phyloP scores from a whole-genome alignment of 768 basidiomycete species.

The Albatrellus ellisii region DNA sequence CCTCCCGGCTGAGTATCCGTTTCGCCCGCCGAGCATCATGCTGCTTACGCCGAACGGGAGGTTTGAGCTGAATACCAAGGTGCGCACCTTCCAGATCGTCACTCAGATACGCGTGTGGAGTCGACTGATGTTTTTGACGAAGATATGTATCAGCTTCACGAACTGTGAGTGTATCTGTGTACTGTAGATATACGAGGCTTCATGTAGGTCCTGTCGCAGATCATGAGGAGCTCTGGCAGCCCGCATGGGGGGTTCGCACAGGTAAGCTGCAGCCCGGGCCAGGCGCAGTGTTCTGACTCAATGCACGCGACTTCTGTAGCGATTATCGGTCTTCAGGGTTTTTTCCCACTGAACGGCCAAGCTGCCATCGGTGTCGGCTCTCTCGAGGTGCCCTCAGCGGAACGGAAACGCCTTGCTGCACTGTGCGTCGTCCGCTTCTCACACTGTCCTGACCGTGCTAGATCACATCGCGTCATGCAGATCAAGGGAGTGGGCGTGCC shows the following conservation, averaged over 20 bases:
- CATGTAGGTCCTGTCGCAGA: conserved; percentile 31
- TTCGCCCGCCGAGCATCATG: conserved; percentile 91
- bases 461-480: conserved; percentile 23
- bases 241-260: conserved; percentile 95
- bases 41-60: conserved; percentile 95
- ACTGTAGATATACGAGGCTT: conserved; percentile 1
- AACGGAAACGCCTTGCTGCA: conserved; percentile 66
- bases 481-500: conserved; percentile 72
- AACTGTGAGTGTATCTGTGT: conserved; percentile 43
- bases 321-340: conserved; percentile 79
- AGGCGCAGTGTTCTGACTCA: background rate
- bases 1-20: conserved; percentile 89
- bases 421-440: conserved; percentile 35
- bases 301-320: conserved; percentile 30
- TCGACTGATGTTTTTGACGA: conserved; percentile 5
- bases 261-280: conserved; percentile 28
- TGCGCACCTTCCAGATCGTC: conserved; percentile 20
- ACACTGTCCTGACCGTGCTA: background rate
- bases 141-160: conserved; percentile 93
- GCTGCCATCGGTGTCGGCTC: conserved; percentile 82
- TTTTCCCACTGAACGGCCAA: conserved; percentile 82
- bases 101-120: background rate
- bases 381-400: conserved; percentile 60
- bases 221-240: conserved; percentile 96
- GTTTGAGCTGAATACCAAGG: conserved; percentile 94